Evolutionary conservation across 495 filamentous ascomycete species (phyloP).

Genomic region (Hyaloscypha bicolor): DNA sequence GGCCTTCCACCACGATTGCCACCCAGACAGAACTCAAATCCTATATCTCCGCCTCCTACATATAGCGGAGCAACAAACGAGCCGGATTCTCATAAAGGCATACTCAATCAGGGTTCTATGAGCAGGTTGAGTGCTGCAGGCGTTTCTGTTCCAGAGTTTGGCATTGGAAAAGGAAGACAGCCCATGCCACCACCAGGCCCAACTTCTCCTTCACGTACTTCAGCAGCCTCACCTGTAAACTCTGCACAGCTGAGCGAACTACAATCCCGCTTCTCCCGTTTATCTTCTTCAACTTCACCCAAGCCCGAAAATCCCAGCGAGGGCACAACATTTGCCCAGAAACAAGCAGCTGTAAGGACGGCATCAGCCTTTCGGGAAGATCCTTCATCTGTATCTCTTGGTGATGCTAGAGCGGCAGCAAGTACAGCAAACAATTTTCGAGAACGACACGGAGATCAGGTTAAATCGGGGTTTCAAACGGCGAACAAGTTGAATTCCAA

Average conservation of each 20-base stretch:
- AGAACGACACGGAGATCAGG: conserved; percentile 71
- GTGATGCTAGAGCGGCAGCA: conserved; percentile 55
- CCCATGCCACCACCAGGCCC: conserved; percentile 22
- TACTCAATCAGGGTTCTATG: conserved; percentile 69
- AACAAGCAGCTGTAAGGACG: conserved; percentile 61
- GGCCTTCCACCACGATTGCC: conserved; percentile 74
- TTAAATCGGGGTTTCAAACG: conserved; percentile 64
- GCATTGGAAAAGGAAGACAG: conserved; percentile 50
- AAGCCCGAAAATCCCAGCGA: conserved; percentile 38
- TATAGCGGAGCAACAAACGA: conserved; percentile 41
- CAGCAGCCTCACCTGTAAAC: conserved; percentile 15
- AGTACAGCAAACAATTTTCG: conserved; percentile 73
- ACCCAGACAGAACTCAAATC: conserved; percentile 61
- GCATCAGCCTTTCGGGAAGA: conserved; percentile 56
- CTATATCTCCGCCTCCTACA: conserved; percentile 53
- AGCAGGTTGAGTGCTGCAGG: conserved; percentile 74
- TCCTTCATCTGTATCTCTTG: conserved; percentile 58
- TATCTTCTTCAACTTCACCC: conserved; percentile 31
- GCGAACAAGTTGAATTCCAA: conserved; percentile 59
- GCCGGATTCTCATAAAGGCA: conserved; percentile 40
- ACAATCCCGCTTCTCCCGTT: conserved; percentile 50
- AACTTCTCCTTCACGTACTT: conserved; percentile 22
- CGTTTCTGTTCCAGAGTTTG: conserved; percentile 78
- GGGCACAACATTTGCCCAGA: conserved; percentile 64
- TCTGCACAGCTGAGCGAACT: conserved; percentile 60